Base-by-base conservation (phyloP, 805 yeast species). In the Priceomyces medius region DNA sequence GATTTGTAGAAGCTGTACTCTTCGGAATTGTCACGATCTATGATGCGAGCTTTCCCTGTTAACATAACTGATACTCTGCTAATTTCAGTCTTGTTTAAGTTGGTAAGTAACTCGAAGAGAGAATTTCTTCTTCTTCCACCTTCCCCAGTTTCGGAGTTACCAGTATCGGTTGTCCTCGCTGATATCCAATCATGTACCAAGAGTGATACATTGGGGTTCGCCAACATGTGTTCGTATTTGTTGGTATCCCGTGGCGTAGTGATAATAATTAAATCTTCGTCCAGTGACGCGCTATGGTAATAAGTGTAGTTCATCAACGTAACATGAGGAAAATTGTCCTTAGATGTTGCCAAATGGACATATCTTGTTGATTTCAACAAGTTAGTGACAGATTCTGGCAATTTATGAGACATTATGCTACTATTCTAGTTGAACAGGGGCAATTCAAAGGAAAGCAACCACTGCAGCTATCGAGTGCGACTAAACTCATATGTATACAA, bases 181-280 rank as follows among this genome's bases (percentile, higher is more conserved):
- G 88, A 76, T 12, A 85, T 77, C 97, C 97, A 90, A 54, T 91
- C 98, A 58, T 91, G 98, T 32, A 91, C 80, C 45, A 91, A 70
- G 34, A 91, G 59, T 0, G 96, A 84, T 4, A 91, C 96, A 31
- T 78, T 74, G 7, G 91, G 89, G 57, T 91, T 91, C 28, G 64
- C 62, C 10, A 60, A 47, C 38, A 91, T 77, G 63, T 91, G 90
- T 26, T 73, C 63, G 61, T 76, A 87, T 64, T 90, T 91, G 44
- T 80, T 79, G 7, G 97, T 88, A 40, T 75, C 64, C 43, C 74
- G 77, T 1, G 82, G 81, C 1, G 95, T 81, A 2, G 96, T 80
- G 43, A 90, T 69, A 13, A 91, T 77, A 37, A 89, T 77, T 49
- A 72, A 74, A 21, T 79, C 73, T 17, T 55, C 59, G 29, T 70